These are phyloP conservation scores for Cryptosporidium canis DNA, from an alignment of 169 alveolate genomes.

Conservation along the genomic window DNA sequence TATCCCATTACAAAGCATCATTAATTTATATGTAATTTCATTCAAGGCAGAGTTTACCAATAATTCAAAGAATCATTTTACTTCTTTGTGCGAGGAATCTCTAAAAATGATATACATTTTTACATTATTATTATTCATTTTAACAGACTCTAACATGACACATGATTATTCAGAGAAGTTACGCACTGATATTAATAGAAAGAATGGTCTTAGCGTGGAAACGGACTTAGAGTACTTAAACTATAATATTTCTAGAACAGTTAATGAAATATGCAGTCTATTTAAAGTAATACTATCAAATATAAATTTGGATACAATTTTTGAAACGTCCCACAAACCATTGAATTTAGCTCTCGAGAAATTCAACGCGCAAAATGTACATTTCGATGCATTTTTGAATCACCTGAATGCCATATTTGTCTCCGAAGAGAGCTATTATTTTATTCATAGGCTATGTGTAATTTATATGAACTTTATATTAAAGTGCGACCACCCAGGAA, in stretches of 20 bases:
- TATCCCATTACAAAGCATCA: background rate
- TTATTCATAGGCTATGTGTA: background rate
- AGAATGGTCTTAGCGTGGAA: background rate
- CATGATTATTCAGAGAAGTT: background rate
- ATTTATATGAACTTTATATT: conserved; percentile 8
- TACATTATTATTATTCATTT: background rate
- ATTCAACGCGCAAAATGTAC: background rate
- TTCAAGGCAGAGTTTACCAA: background rate
- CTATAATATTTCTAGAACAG: background rate
- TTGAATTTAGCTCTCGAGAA: background rate
- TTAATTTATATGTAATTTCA: conserved; percentile 4
- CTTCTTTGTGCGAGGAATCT: background rate
- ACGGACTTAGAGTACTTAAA: background rate
- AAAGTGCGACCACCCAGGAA: conserved; percentile 49
- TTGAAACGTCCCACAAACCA: background rate
- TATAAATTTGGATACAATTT: background rate
- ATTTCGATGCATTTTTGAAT: conserved; percentile 2
- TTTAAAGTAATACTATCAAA: background rate
- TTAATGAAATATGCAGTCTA: background rate
- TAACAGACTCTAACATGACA: background rate
- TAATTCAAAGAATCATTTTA: background rate
- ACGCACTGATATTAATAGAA: background rate
- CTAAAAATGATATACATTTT: background rate
- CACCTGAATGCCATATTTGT: background rate
- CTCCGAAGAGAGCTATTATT: background rate